Evolutionary conservation across 2,329 filamentous ascomycete species (phyloP).

Genomic region (Aspergillus hiratsukae): DNA sequence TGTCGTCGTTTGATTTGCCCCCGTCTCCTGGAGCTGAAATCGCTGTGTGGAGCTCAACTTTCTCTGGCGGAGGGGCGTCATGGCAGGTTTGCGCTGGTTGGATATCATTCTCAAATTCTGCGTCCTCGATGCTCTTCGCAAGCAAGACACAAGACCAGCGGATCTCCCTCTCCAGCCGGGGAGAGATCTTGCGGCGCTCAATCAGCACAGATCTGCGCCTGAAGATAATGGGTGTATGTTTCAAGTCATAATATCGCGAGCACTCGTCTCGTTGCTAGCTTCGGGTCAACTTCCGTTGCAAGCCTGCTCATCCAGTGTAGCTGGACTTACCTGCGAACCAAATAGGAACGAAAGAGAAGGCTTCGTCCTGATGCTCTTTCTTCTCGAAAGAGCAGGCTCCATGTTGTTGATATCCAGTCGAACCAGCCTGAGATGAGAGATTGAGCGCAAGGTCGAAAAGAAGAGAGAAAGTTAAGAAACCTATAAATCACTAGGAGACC

Average conservation of each 20-base stretch:
- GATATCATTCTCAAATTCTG: constrained; percentile 4
- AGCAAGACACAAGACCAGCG: constrained; percentile 33
- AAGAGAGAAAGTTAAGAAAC: not conserved
- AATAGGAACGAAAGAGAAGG: constrained; percentile 14
- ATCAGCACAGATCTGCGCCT: constrained; percentile 30
- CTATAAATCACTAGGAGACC: not conserved
- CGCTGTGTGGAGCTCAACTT: not conserved
- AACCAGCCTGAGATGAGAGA: not conserved
- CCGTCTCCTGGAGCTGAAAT: not conserved
- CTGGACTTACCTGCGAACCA: constrained; percentile 11
- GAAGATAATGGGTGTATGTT: constrained; percentile 30
- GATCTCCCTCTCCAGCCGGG: constrained; percentile 31
- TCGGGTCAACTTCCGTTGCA: not conserved
- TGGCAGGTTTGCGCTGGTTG: not conserved
- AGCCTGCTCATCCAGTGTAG: not conserved
- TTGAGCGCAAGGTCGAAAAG: not conserved
- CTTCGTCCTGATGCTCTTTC: constrained; percentile 7
- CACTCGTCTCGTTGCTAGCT: constrained; percentile 3
- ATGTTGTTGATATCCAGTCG: constrained; percentile 9
- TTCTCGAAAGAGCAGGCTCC: constrained; percentile 10
- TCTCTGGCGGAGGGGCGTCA: not conserved
- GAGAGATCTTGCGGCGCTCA: constrained; percentile 29
- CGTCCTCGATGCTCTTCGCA: constrained; percentile 26
- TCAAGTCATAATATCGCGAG: constrained; percentile 29
- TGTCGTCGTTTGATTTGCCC: not conserved